phyloP scores from a whole-genome alignment of 371 early-diverging fungal genomes.

The Actinomortierella wolfii region DNA sequence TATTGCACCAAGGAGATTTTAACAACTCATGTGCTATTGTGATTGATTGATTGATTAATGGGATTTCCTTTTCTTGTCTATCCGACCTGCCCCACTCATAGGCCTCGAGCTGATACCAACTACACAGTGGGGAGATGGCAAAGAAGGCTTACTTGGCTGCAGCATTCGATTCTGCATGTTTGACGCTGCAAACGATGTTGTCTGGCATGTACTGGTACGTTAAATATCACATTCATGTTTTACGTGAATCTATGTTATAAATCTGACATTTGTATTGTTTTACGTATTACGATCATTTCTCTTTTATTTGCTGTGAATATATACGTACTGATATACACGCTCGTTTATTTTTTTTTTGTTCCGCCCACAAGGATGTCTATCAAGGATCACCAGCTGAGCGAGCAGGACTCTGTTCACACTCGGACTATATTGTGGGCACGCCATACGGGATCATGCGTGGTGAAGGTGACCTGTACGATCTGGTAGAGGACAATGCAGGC shows the following conservation, averaged over 20 bases:
- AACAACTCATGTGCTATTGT: background rate
- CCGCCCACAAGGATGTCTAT: slow-evolving; percentile 27
- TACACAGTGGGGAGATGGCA: slow-evolving; percentile 51
- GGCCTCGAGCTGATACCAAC: slow-evolving; percentile 63
- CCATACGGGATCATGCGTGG: slow-evolving; percentile 63
- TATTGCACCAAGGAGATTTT: no score
- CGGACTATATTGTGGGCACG: slow-evolving; percentile 75
- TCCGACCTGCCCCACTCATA: slow-evolving; percentile 18
- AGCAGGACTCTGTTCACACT: slow-evolving; percentile 68
- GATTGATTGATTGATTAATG: background rate
- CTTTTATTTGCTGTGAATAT: no score
- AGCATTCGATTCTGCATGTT: slow-evolving; percentile 77
- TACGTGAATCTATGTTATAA: no score
- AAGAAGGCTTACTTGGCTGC: slow-evolving; percentile 59
- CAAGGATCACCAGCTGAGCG: slow-evolving; percentile 68
- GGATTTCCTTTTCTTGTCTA: background rate
- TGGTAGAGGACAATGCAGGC: slow-evolving; percentile 66
- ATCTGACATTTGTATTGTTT: background rate
- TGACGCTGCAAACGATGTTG: slow-evolving; percentile 68
- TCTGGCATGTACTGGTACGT: slow-evolving; percentile 74
- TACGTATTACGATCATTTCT: no score
- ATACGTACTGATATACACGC: no score
- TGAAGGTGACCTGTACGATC: slow-evolving; percentile 68
- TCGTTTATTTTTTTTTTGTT: no score
- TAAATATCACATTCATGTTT: no score